Conservation (phyloP, 371 early-diverging fungal genomes). For the Choanephora cucurbitarum region DNA sequence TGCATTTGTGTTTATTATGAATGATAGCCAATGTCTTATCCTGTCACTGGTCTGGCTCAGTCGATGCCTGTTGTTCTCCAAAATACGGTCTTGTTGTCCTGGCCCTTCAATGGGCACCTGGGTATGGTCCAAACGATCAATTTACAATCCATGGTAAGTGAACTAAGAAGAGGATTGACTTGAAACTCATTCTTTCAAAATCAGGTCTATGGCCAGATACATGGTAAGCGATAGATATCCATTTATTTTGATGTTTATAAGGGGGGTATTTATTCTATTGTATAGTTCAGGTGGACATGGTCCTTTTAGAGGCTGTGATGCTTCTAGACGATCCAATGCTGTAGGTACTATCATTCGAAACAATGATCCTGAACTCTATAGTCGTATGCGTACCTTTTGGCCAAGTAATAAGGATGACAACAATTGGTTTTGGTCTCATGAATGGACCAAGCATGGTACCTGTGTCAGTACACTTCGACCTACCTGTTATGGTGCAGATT, state of each 20-base stretch:
- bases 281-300: slow-evolving; percentile 54
- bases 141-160: slow-evolving; percentile 53
- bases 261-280: too few relatives aligned
- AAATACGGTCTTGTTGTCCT: slow-evolving; percentile 67
- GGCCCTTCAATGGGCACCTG: slow-evolving; percentile 51
- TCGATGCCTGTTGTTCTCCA: slow-evolving; percentile 69
- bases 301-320: slow-evolving; percentile 69
- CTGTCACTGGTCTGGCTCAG: slow-evolving; percentile 37
- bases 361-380: slow-evolving; percentile 41
- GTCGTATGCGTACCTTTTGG: slow-evolving; percentile 73
- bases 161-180: not conserved
- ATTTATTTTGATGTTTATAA: not conserved
- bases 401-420: slow-evolving; percentile 66
- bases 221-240: slow-evolving; percentile 34
- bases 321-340: slow-evolving; percentile 51
- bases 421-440: slow-evolving; percentile 51
- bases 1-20: too few relatives aligned
- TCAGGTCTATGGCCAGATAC: slow-evolving; percentile 81
- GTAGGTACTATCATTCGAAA: slow-evolving; percentile 49
- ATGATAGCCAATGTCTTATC: slow-evolving; percentile 26
- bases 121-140: slow-evolving; percentile 46
- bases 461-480: slow-evolving; percentile 54
- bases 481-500: slow-evolving; percentile 39
- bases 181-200: not conserved
- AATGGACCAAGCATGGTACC: slow-evolving; percentile 61